Conservation (phyloP, 306 rosid species). For the Medicago arabica region DNA sequence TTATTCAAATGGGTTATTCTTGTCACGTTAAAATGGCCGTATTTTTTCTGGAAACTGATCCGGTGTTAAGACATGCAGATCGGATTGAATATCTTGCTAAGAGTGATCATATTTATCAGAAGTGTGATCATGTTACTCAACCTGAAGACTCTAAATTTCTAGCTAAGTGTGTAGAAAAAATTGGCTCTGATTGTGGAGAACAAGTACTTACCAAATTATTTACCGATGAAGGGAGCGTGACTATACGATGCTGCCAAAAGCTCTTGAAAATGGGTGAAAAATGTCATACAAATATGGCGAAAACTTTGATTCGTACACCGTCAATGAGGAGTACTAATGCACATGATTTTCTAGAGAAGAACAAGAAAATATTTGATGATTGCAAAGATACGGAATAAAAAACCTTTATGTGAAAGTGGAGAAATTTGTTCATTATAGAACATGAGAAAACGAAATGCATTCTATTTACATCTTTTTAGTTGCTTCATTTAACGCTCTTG, state of each 20-base stretch:
- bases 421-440: background rate
- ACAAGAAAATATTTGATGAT: background rate
- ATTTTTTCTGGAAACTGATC: background rate
- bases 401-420: background rate
- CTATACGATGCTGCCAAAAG: constrained; percentile 2
- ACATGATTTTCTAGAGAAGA: background rate
- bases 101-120: background rate
- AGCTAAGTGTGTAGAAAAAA: background rate
- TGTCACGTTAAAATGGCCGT: constrained; percentile 16
- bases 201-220: background rate
- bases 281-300: constrained; percentile 11
- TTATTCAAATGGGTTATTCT: constrained; percentile 34
- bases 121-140: constrained; percentile 21
- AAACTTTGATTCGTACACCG: constrained; percentile 34
- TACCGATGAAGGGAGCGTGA: background rate
- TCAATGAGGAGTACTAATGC: constrained; percentile 20
- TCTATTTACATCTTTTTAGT: background rate
- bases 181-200: constrained; percentile 16
- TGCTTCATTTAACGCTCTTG: too few species aligned
- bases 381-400: background rate
- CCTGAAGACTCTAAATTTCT: background rate
- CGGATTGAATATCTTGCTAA: background rate
- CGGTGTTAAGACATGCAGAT: background rate
- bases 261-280: constrained; percentile 12
- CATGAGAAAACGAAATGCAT: background rate